Percentiles rank a stretch among this genome's conserved stretches.
phyloP scores from a whole-genome alignment of 1,284 basidiomycete species.

The Malassezia nana region DNA sequence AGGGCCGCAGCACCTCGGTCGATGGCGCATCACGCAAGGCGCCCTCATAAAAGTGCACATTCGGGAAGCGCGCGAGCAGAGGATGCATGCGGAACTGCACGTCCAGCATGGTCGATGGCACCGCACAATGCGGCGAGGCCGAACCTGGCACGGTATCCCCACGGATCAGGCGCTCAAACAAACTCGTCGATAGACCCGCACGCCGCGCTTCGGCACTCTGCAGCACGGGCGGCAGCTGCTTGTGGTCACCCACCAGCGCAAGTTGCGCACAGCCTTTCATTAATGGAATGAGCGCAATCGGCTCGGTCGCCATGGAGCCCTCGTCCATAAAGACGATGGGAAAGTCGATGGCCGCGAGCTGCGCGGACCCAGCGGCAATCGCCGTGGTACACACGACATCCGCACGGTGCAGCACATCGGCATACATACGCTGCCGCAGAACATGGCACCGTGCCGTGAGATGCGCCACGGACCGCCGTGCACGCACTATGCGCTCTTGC shows the following conservation, averaged over 20 bases:
- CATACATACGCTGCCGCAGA: slow-evolving; percentile 41
- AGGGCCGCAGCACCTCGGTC: slow-evolving; percentile 23
- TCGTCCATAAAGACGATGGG: slow-evolving; percentile 89
- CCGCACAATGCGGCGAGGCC: slow-evolving; percentile 53
- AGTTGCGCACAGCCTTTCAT: slow-evolving; percentile 60
- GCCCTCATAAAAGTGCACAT: slow-evolving; percentile 67
- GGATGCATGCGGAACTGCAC: slow-evolving; percentile 94
- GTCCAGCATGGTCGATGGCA: slow-evolving; percentile 60
- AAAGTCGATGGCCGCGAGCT: slow-evolving; percentile 60
- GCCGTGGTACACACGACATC: slow-evolving; percentile 50
- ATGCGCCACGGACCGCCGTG: not conserved
- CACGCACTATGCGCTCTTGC: not conserved
- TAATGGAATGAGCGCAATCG: slow-evolving; percentile 52
- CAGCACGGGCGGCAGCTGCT: slow-evolving; percentile 86
- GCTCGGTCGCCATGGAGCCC: slow-evolving; percentile 90
- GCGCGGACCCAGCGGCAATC: slow-evolving; percentile 24
- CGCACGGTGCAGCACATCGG: slow-evolving; percentile 45
- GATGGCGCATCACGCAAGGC: slow-evolving; percentile 60
- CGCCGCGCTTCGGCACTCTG: slow-evolving; percentile 52
- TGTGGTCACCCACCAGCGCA: slow-evolving; percentile 86
- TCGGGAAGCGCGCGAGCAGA: slow-evolving; percentile 71
- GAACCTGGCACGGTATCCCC: slow-evolving; percentile 52
- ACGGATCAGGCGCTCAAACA: slow-evolving; percentile 78
- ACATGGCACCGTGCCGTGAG: slow-evolving; percentile 29
- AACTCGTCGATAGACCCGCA: slow-evolving; percentile 65